Base-by-base conservation (phyloP, 768 basidiomycete genomes). In the Termitomyces sp. region DNA sequence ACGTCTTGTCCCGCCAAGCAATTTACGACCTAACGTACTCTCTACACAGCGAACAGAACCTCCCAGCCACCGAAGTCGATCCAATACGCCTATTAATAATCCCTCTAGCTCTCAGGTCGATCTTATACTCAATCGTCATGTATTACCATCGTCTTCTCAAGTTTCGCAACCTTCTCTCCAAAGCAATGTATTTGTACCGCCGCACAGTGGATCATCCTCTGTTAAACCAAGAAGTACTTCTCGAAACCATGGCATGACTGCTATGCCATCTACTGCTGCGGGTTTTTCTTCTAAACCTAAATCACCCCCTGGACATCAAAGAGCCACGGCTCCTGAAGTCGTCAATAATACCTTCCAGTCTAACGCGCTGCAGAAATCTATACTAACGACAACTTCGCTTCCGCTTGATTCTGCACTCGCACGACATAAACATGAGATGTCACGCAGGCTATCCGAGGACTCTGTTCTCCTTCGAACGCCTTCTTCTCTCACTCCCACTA, bases 401-500 rank as follows among this genome's bases (percentile, higher is more conserved):
- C 41, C 51, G 20, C 59, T 43, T 16, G 41, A 50, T 37, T 36
- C 52, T n/a, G 36, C 41, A 34, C 34, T 56, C n/a, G 51, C 61
- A 52, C 51, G 51, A 41, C 6, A 39, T 36, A n/a, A 49, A 31
- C 46, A 52, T 56, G 51, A 67, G 60, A 53, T 74, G 22, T 69
- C 73, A 42, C 73, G 73, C 31, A 65, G 69, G 39, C 67, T 71
- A 20, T 80, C 79, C 13, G 72, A 79, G 53, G 85, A 85, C 46
- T 77, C 80, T 9, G 71, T 83, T 39, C 75, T 83, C 29, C 74
- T 87, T 36, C 78, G 76, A 64, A 88, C 86, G 0, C 85, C 86
- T 5, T 87, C 86, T 13, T 87, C 87, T 1, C 76, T 87, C 18
- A 81, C 82, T 3, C 79, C 73, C 0, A 79, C 79, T 10, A 70